Conservation (phyloP, 345 rosid genomes). For the Capsella bursapastoris region DNA sequence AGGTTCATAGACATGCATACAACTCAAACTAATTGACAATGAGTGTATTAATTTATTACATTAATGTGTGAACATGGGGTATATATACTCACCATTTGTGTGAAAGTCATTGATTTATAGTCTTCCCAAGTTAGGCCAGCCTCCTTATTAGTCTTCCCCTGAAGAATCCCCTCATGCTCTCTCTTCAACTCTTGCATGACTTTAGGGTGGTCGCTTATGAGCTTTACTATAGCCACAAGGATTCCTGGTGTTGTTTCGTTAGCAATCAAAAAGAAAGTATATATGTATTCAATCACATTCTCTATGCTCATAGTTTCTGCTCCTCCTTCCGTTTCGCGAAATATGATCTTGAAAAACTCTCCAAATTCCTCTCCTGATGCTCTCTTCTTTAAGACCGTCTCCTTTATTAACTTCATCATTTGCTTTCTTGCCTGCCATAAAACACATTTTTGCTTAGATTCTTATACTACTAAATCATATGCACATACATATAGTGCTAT, state of each 20-base stretch:
- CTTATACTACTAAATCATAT: no score
- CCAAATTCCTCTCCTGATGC: conserved; percentile 36
- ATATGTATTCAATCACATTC: conserved; percentile 30
- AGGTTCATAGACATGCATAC: not conserved
- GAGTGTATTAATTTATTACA: no score
- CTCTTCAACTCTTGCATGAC: conserved; percentile 49
- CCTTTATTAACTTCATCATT: conserved; percentile 28
- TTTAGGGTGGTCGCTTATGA: conserved; percentile 27
- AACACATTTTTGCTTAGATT: not conserved
- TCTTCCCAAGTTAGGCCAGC: conserved; percentile 64
- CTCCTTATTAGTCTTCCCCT: conserved; percentile 29
- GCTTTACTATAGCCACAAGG: conserved; percentile 29
- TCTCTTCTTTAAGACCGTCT: conserved; percentile 31
- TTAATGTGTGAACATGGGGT: no score
- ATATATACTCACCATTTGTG: conserved; percentile 44
- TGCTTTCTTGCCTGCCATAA: conserved; percentile 28
- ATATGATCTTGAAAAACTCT: conserved; percentile 25
- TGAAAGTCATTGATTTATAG: conserved; percentile 80
- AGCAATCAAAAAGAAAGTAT: conserved; percentile 35
- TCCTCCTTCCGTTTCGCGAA: conserved; percentile 17
- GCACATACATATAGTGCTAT: not conserved
- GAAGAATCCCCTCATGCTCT: conserved; percentile 49
- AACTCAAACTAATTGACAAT: no score
- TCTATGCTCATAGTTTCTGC: conserved; percentile 8
- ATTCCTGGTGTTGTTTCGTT: conserved; percentile 35